Conservation (phyloP, 352 stramenopile genomes). For the Pythium rhizo-oryzae region DNA sequence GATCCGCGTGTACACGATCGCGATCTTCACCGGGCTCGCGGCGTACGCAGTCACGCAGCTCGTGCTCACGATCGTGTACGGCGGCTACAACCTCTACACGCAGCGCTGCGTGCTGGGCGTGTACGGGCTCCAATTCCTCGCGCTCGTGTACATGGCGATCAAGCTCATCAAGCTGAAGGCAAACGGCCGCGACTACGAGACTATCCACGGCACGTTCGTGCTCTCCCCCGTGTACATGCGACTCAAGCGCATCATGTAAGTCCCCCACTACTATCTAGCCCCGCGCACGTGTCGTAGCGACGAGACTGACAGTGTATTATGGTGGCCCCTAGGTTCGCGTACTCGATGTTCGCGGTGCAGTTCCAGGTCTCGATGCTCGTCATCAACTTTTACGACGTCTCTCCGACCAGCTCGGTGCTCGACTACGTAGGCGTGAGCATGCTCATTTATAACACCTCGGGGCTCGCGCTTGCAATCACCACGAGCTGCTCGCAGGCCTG, state of each 20-base stretch:
- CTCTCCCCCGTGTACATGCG: constrained; percentile 64
- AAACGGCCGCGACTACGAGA: constrained; percentile 60
- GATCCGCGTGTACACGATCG: constrained; percentile 43
- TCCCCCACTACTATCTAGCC: background rate
- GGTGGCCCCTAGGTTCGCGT: constrained; percentile 54
- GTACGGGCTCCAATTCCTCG: constrained; percentile 57
- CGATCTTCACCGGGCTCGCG: constrained; percentile 31
- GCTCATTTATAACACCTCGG: constrained; percentile 12
- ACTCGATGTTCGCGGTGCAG: constrained; percentile 58
- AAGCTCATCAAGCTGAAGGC: constrained; percentile 52
- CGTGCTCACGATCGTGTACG: constrained; percentile 34
- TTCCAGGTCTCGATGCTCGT: constrained; percentile 39
- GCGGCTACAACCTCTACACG: constrained; percentile 55
- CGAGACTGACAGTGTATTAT: background rate
- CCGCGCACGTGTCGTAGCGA: background rate
- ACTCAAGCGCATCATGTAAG: constrained; percentile 71
- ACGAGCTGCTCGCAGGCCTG: constrained; percentile 24
- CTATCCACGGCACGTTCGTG: constrained; percentile 63
- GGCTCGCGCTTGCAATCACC: constrained; percentile 16
- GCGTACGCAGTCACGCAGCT: constrained; percentile 37
- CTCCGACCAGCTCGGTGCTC: background rate
- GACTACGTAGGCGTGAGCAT: constrained; percentile 13
- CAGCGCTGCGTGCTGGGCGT: constrained; percentile 42
- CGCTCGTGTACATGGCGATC: constrained; percentile 56
- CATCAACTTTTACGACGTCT: constrained; percentile 14